These are phyloP conservation scores for Cochlearia excelsa DNA, from an alignment of 345 rosid genomes.

Conservation along the genomic window DNA sequence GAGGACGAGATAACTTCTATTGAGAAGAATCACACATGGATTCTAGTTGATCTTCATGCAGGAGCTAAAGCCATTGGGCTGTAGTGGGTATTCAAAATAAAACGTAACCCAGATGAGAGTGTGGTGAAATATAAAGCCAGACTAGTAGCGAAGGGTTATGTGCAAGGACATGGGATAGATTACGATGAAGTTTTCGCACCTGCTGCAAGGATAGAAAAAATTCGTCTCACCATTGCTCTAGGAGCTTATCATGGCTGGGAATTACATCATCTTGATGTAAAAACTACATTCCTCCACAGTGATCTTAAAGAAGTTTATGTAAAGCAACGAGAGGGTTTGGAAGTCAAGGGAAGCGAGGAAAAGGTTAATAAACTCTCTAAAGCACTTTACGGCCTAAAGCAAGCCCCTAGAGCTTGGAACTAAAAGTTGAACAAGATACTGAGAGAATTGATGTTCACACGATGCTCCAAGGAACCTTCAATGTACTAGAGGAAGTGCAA, in stretches of 20 bases:
- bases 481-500: too few species aligned
- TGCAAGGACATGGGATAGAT: neutral
- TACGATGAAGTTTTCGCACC: neutral
- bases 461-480: too few species aligned
- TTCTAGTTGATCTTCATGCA: neutral
- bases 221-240: neutral
- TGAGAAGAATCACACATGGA: neutral
- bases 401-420: neutral
- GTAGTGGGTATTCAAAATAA: neutral
- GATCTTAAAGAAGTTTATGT: neutral
- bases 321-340: neutral
- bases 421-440: too few species aligned
- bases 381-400: neutral
- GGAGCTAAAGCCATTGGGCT: neutral
- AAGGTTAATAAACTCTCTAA: neutral
- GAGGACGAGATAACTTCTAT: neutral
- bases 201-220: neutral
- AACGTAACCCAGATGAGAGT: neutral
- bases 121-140: neutral
- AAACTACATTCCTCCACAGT: neutral
- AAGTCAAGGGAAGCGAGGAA: neutral
- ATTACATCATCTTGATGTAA: neutral
- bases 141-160: neutral
- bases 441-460: too few species aligned
- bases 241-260: neutral